Percentiles rank a stretch among this genome's conserved stretches.
Conservation (phyloP, 2,329 filamentous ascomycete species). For the Cladosporium velox region DNA sequence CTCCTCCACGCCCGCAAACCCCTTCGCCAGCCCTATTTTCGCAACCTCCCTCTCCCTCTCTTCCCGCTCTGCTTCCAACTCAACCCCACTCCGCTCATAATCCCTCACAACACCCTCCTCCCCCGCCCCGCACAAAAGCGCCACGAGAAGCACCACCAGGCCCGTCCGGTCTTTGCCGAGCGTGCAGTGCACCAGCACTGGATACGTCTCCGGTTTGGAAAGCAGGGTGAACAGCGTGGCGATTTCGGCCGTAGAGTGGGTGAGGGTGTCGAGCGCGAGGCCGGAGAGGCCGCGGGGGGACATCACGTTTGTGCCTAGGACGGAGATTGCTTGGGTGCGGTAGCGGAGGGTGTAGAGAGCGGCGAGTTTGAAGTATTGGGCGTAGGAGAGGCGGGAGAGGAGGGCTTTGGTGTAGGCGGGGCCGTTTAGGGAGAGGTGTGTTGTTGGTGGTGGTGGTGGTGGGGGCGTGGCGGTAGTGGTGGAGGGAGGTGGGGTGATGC, state of each 20-base stretch:
- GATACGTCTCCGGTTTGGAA: constrained; percentile 55
- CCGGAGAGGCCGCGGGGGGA: constrained; percentile 69
- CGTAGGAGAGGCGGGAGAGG: constrained; percentile 68
- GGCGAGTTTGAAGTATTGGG: constrained; percentile 64
- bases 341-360: constrained; percentile 66
- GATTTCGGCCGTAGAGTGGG: constrained; percentile 66
- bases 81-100: constrained; percentile 66
- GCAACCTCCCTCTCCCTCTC: constrained; percentile 67
- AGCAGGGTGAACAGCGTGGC: constrained; percentile 55
- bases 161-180: constrained; percentile 88
- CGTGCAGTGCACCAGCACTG: constrained; percentile 77
- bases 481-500: constrained; percentile 46
- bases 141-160: constrained; percentile 65
- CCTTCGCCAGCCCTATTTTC: constrained; percentile 70
- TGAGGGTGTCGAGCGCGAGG: constrained; percentile 68
- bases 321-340: constrained; percentile 66
- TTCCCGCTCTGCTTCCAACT: constrained; percentile 63
- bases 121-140: constrained; percentile 64
- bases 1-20: constrained; percentile 67
- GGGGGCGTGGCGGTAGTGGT: constrained; percentile 46
- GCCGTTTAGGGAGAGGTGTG: constrained; percentile 72
- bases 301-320: constrained; percentile 73
- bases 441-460: background rate
- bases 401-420: constrained; percentile 68
- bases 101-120: constrained; percentile 66